Evolutionary conservation across 805 yeast species (phyloP), one percentile per base, ranked within the genome.

Genomic region (Lachancea dasiensis): DNA sequence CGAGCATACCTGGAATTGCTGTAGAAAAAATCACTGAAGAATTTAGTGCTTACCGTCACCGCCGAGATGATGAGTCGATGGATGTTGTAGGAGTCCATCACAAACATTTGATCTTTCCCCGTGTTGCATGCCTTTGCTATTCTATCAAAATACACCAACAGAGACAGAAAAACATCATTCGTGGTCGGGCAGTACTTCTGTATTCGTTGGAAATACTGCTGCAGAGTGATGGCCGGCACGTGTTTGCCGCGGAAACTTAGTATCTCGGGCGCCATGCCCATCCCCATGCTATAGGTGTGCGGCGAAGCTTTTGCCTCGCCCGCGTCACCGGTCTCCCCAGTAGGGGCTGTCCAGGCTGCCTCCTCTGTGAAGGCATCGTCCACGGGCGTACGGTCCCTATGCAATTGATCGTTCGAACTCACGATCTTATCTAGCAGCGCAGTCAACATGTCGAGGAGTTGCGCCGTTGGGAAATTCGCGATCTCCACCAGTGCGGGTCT

Each of bases 101-200:
- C 95, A 60, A 92, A 89, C 43, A 86, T 63, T 58, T 83, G 90
- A 28, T 44, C 52, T 29, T 51, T 31, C 36, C 45, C 41, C 25
- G 27, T 36, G 36, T 59, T 58, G 46, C 59, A 52, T 45, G 85
- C 72, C 54, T 85, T 85, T 14, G 95, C 92, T 31, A 90, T 86
- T 45, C 97, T 68, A 63, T 92, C 99, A 64, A 92, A 87, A 60
- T 92, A 92, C 21, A 92, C 97, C 51, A 92, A 69, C 24, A 92
- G 64, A 26, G 95, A 81, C 33, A 92, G 65, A 60, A 89, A 92
- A 23, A 92, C 97, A 58, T 92, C 97, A 61, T 90, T 90, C 2
- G 98, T 89, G n/a, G 92, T 92, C 0, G 99, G 97, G 60, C 99
- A 92, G 64, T 92, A 92, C 62, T 90, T 90, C 58, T 90, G 75